Percentiles rank a stretch among this genome's conserved stretches.
These are phyloP conservation scores for Diaporthe sp. DNA, from an alignment of 2,329 filamentous ascomycete genomes.

Conservation along the genomic window DNA sequence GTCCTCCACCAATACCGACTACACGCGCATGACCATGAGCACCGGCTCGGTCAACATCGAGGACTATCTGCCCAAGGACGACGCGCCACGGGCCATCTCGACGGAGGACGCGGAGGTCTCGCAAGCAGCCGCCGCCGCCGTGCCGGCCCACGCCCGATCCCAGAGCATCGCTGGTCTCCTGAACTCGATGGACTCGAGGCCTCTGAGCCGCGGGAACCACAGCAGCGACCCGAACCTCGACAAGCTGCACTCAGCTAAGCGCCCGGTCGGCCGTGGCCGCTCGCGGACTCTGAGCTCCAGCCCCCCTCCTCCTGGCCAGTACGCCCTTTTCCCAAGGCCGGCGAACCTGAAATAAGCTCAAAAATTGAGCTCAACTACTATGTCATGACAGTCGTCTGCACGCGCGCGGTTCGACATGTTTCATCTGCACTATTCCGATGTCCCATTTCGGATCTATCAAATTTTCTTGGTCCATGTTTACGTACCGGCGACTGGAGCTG, in stretches of 20 bases:
- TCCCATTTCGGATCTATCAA: background rate
- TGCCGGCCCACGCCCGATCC: conserved; percentile 41
- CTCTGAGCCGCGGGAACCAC: conserved; percentile 45
- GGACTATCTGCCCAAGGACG: conserved; percentile 43
- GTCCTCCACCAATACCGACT: conserved; percentile 66
- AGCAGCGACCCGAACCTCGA: conserved; percentile 49
- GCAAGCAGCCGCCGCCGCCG: conserved; percentile 50
- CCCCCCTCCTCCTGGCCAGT: conserved; percentile 62
- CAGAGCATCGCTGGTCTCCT: conserved; percentile 38
- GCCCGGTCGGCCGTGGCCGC: conserved; percentile 54
- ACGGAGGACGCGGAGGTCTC: conserved; percentile 46
- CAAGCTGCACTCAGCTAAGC: conserved; percentile 44
- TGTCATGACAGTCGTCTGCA: background rate
- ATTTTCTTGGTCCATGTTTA: conserved; percentile 2
- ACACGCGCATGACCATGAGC: conserved; percentile 68
- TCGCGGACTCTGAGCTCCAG: conserved; percentile 63
- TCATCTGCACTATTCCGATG: conserved; percentile 20
- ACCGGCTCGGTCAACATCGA: conserved; percentile 60
- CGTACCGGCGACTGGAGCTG: conserved; percentile 4
- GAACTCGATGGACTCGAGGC: conserved; percentile 27
- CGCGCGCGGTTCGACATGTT: background rate
- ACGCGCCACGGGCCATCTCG: conserved; percentile 37
- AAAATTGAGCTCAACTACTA: background rate
- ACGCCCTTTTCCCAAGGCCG: conserved; percentile 58
- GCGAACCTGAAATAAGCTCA: conserved; percentile 36